Evolutionary conservation across 1,139 yeast species (phyloP).

Genomic region (Pichia sp.): DNA sequence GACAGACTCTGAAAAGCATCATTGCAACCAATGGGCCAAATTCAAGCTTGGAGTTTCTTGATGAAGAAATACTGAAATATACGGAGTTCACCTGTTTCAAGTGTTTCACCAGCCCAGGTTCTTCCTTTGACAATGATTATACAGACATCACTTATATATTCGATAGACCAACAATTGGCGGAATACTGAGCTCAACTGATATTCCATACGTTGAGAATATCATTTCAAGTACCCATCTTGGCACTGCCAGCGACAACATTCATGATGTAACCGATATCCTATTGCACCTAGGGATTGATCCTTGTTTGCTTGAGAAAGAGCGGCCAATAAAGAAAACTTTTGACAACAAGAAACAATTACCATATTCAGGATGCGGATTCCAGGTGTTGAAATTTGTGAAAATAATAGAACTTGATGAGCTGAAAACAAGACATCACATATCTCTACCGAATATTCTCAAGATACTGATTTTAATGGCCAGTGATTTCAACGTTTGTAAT

Average conservation of each 20-base stretch:
- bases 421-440: neutral
- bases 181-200: slow-evolving; percentile 1
- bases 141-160: neutral
- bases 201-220: slow-evolving; percentile 6
- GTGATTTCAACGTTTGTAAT: slow-evolving; percentile 7
- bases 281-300: slow-evolving; percentile 6
- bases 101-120: neutral
- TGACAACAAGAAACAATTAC: slow-evolving; percentile 13
- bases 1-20: no score
- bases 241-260: no score
- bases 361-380: slow-evolving; percentile 13
- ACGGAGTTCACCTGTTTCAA: no score
- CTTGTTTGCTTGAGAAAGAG: neutral
- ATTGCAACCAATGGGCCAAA: no score
- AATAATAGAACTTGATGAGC: neutral
- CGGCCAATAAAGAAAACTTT: slow-evolving; percentile 5
- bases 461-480: slow-evolving; percentile 4
- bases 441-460: neutral
- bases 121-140: neutral
- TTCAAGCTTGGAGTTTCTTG: no score
- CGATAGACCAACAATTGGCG: neutral
- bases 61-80: no score
- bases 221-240: neutral
- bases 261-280: no score
- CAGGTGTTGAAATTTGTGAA: slow-evolving; percentile 16